Evolutionary conservation across 2,329 filamentous ascomycete genomes (phyloP).

Genomic region (Acrodontium crateriforme): DNA sequence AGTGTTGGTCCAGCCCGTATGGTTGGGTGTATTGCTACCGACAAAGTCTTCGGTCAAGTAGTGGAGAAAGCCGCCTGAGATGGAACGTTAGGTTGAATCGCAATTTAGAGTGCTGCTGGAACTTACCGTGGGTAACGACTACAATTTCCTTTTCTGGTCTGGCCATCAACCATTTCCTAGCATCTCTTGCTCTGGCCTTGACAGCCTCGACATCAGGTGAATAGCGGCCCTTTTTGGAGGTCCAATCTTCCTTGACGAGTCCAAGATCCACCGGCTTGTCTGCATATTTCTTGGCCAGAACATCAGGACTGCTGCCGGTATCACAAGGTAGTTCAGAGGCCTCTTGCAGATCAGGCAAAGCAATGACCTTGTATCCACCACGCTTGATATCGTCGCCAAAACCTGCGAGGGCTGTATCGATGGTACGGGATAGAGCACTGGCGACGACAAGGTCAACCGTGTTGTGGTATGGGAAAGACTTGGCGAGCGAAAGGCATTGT

Average conservation of each 20-base stretch:
- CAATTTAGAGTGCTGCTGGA: background rate
- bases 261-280: constrained; percentile 48
- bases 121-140: constrained; percentile 59
- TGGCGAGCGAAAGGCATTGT: constrained; percentile 55
- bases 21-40: constrained; percentile 37
- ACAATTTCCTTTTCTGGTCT: constrained; percentile 52
- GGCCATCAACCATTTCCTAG: constrained; percentile 42
- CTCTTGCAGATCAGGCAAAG: constrained; percentile 67
- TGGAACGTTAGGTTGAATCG: background rate
- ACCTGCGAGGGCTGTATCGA: constrained; percentile 60
- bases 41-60: constrained; percentile 74
- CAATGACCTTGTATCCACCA: constrained; percentile 41
- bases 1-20: constrained; percentile 61
- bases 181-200: constrained; percentile 45
- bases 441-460: constrained; percentile 57
- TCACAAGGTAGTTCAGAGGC: constrained; percentile 63
- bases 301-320: constrained; percentile 46
- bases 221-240: constrained; percentile 45
- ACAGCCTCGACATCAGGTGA: constrained; percentile 38
- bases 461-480: constrained; percentile 50
- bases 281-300: constrained; percentile 47
- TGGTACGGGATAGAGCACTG: constrained; percentile 66
- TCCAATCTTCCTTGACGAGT: constrained; percentile 52
- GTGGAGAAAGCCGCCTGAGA: constrained; percentile 54
- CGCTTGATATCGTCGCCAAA: constrained; percentile 45